Percentiles rank a stretch among this genome's conserved stretches.
Evolutionary conservation across 2,329 filamentous ascomycete species (phyloP).

Genomic region (Boeremia exigua): DNA sequence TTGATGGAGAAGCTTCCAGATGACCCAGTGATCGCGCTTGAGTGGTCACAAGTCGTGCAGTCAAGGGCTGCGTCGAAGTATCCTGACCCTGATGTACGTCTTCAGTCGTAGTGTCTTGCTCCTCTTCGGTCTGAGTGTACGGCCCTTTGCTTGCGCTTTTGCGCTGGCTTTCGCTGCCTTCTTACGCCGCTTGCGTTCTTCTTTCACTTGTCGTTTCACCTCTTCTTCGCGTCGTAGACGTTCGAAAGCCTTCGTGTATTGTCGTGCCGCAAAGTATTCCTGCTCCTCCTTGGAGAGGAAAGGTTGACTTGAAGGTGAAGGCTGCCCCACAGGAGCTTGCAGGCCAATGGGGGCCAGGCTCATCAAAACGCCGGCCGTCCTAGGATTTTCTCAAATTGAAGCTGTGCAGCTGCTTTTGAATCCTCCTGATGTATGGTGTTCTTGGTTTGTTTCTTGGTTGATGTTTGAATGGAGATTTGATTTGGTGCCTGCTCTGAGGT

Average conservation of each 20-base stretch:
- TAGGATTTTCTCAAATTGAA: not conserved
- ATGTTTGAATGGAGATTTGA: not conserved
- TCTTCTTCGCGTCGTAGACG: conserved; percentile 5
- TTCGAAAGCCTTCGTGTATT: conserved; percentile 5
- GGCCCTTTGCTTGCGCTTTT: not conserved
- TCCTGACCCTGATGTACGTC: conserved; percentile 6
- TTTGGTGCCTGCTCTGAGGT: not conserved
- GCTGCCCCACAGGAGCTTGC: not conserved
- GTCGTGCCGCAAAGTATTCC: not conserved
- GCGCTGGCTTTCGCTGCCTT: not conserved
- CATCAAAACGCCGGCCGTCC: not conserved
- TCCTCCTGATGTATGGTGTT: not conserved
- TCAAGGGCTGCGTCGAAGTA: conserved; percentile 5
- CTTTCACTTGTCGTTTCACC: not conserved
- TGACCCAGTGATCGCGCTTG: not conserved
- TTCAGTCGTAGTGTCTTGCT: conserved; percentile 1
- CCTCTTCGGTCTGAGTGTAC: not conserved
- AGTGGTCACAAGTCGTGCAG: not conserved
- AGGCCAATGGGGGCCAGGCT: conserved; percentile 8
- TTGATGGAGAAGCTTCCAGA: not conserved
- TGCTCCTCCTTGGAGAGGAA: conserved; percentile 10
- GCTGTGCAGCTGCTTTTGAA: not conserved
- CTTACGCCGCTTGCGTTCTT: conserved; percentile 1
- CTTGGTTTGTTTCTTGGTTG: not conserved
- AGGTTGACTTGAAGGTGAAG: not conserved